Conservation (phyloP, 352 stramenopile genomes). For the Phytophthora pseudosyringae region DNA sequence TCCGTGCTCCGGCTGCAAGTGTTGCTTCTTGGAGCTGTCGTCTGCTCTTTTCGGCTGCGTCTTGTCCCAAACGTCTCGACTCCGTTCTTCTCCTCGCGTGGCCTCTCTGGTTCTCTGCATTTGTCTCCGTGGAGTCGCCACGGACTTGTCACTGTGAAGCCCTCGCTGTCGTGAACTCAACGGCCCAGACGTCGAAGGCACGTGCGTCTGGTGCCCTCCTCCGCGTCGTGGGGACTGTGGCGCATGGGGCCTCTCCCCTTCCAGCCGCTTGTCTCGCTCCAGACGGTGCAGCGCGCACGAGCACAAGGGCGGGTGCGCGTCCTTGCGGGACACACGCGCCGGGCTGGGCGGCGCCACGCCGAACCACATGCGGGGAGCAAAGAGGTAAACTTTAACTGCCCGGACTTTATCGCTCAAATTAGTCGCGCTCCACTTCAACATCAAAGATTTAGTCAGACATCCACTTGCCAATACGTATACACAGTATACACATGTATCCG, state of each 20-base stretch:
- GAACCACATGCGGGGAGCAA: conserved; percentile 58
- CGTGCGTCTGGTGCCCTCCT: background rate
- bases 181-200: background rate
- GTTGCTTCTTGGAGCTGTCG: background rate
- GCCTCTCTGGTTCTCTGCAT: conserved; percentile 6
- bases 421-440: no score
- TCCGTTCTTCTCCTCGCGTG: background rate
- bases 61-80: background rate
- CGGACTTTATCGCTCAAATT: no score
- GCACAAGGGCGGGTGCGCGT: conserved; percentile 47
- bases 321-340: conserved; percentile 41
- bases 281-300: conserved; percentile 43
- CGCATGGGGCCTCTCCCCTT: conserved; percentile 11
- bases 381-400: no score
- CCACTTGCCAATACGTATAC: no score
- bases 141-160: conserved; percentile 8
- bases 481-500: no score
- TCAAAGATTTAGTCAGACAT: no score
- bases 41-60: conserved; percentile 8
- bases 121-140: conserved; percentile 17
- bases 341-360: conserved; percentile 65
- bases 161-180: conserved; percentile 23
- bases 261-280: conserved; percentile 22
- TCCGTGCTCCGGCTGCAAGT: conserved; percentile 17
- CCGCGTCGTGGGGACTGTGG: conserved; percentile 19